A percentile compares a stretch with the other conserved stretches of the same genome.
Conservation (phyloP, 495 filamentous ascomycete species). For the Penicillium roqueforti region DNA sequence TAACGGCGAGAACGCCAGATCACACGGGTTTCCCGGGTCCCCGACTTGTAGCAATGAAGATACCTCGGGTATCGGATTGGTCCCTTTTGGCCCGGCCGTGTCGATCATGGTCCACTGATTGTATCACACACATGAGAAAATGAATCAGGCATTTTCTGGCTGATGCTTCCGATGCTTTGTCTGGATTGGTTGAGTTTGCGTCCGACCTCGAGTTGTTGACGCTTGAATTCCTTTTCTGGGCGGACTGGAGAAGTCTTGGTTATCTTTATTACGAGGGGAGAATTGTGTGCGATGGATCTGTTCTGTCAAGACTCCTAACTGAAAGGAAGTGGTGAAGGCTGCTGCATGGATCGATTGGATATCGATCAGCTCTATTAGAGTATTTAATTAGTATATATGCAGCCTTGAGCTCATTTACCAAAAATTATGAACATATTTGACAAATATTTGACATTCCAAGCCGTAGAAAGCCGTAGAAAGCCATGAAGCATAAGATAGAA, state of each 20-base stretch:
- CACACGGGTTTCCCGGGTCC: constrained; percentile 34
- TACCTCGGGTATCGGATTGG: constrained; percentile 40
- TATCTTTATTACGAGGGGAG: constrained; percentile 1
- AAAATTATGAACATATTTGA: neutral
- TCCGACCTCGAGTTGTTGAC: constrained; percentile 27
- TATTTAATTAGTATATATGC: constrained; percentile 5
- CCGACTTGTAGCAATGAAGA: constrained; percentile 51
- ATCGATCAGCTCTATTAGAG: constrained; percentile 5
- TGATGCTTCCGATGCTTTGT: constrained; percentile 1
- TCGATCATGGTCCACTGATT: constrained; percentile 27
- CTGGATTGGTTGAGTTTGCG: constrained; percentile 38
- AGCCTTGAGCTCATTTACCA: constrained; percentile 7
- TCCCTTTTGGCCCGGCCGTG: constrained; percentile 39
- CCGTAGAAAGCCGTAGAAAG: neutral
- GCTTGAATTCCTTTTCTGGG: constrained; percentile 39
- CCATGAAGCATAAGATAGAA: neutral
- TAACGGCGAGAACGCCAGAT: constrained; percentile 28
- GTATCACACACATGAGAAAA: constrained; percentile 19
- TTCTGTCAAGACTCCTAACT: constrained; percentile 3
- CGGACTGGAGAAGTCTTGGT: neutral
- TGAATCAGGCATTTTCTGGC: constrained; percentile 17
- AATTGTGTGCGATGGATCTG: constrained; percentile 1
- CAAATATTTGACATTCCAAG: neutral
- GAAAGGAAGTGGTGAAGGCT: constrained; percentile 1
- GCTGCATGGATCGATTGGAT: constrained; percentile 3